Base-by-base conservation (phyloP, 768 basidiomycete genomes). In the Pleurotus djamor region DNA sequence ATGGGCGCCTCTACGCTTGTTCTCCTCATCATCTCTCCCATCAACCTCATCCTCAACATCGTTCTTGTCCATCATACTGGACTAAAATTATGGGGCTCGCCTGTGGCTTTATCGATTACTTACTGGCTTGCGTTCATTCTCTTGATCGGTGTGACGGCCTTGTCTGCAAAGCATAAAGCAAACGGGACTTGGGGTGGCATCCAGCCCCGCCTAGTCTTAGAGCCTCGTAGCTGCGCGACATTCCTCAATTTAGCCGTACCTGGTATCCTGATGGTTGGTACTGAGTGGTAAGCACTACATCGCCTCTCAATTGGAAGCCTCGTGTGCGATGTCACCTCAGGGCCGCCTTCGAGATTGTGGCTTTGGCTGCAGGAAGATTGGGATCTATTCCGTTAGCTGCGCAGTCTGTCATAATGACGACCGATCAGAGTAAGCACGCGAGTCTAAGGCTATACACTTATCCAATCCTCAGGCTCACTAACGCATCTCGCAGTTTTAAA, bases 321-420 rank as follows among this genome's bases (percentile, higher is more conserved):
- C 35, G 43, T 5, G 38, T 38, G 32, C 48, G 34, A 47, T 59
- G 43, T 59, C 21, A 37, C 41, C 49, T 14, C 57, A 90, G 89
- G 89, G 87, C 86, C 47, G 87, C 89, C 0, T 92, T 92, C 63
- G 91, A 92, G 67, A 89, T 92, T 41, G 90, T 92, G 9, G 88
- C 91, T 4, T 74, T 92, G 21, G 87, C 88, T 14, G 91, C 91
- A 3, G 91, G 89, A 4, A 78, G 83, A 16, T 75, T 92, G 3
- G 90, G 89, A 5, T 67, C 79, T n/a, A 68, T 88, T 35, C 75
- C 88, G 0, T 77, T 92, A 37, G 88, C 88, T 3, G 89, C 88
- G 1, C 91, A 92, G 64, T 86, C 87, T 0, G 84, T 89, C 48
- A 52, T 52, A 59, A 59, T 59, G 59, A 91, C 88, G 14, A 83